These are phyloP conservation scores for Fusarium dimerum DNA, from an alignment of 2,329 filamentous ascomycete genomes.

Conservation along the genomic window DNA sequence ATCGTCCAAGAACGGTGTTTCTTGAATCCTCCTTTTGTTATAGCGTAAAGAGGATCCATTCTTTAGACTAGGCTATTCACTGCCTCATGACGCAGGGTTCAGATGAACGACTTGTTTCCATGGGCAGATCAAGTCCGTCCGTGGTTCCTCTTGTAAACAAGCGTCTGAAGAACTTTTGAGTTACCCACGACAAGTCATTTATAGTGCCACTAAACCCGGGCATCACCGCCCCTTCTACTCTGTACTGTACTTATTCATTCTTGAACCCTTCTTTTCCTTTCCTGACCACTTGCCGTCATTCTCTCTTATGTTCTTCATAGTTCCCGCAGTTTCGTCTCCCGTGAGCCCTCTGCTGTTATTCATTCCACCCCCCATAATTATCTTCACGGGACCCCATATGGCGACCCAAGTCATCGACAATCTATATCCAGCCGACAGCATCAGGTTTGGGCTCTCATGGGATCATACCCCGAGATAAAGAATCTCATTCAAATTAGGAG, in stretches of 20 bases:
- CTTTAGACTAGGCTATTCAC: conserved; percentile 4
- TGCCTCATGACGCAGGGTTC: conserved; percentile 18
- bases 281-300: too few species aligned
- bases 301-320: too few species aligned
- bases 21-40: neutral
- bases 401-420: conserved; percentile 6
- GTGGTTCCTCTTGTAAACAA: neutral
- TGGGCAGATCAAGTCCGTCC: conserved; percentile 1
- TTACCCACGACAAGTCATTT: too few species aligned
- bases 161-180: neutral
- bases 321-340: neutral
- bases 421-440: conserved; percentile 11
- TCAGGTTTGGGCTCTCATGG: conserved; percentile 2
- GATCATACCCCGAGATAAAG: conserved; percentile 2
- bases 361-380: neutral
- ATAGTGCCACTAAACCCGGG: too few species aligned
- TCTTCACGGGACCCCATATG: conserved; percentile 6
- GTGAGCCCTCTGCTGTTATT: neutral
- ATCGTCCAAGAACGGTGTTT: conserved; percentile 13
- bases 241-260: too few species aligned
- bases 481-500: neutral
- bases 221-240: too few species aligned
- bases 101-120: neutral
- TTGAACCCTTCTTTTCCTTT: too few species aligned
- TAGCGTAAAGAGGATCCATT: neutral